Conservation (phyloP, 2,329 filamentous ascomycete species). For the Stagonosporopsis vannaccii region DNA sequence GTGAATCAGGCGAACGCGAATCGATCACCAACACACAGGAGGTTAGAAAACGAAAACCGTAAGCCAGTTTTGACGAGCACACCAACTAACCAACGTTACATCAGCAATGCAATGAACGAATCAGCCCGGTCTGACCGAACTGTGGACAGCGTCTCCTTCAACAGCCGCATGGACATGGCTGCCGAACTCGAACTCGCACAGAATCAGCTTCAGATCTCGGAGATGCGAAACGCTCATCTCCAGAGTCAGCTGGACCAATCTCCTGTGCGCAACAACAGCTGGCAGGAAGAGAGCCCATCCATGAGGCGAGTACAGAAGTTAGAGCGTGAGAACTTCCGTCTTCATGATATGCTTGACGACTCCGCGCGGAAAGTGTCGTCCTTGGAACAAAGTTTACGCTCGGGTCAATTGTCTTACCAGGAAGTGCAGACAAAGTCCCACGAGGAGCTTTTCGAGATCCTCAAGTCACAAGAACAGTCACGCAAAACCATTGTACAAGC, state of each 20-base stretch:
- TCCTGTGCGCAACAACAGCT: slow-evolving; percentile 64
- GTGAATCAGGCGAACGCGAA: slow-evolving; percentile 59
- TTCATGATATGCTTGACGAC: slow-evolving; percentile 95
- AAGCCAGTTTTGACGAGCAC: slow-evolving; percentile 77
- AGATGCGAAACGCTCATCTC: slow-evolving; percentile 94
- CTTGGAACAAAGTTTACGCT: slow-evolving; percentile 84
- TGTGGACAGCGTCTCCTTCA: slow-evolving; percentile 81
- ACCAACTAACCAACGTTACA: slow-evolving; percentile 73
- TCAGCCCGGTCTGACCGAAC: slow-evolving; percentile 86
- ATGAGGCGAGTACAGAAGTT: slow-evolving; percentile 85
- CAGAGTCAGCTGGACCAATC: slow-evolving; percentile 84
- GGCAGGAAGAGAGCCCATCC: slow-evolving; percentile 79
- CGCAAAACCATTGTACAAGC: slow-evolving; percentile 80
- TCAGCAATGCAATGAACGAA: slow-evolving; percentile 72
- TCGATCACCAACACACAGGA: slow-evolving; percentile 76
- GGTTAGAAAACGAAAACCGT: slow-evolving; percentile 64
- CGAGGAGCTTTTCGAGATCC: slow-evolving; percentile 89
- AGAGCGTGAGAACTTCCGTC: slow-evolving; percentile 86
- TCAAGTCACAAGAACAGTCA: slow-evolving; percentile 92
- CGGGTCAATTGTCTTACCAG: slow-evolving; percentile 84
- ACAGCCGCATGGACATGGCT: slow-evolving; percentile 89
- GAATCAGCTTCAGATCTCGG: slow-evolving; percentile 89
- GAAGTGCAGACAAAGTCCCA: slow-evolving; percentile 94
- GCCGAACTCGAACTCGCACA: slow-evolving; percentile 90
- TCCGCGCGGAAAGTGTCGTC: slow-evolving; percentile 91